Conservation (phyloP, 192 early-diverging fungal species). For the Paraglomus brasilianum region DNA sequence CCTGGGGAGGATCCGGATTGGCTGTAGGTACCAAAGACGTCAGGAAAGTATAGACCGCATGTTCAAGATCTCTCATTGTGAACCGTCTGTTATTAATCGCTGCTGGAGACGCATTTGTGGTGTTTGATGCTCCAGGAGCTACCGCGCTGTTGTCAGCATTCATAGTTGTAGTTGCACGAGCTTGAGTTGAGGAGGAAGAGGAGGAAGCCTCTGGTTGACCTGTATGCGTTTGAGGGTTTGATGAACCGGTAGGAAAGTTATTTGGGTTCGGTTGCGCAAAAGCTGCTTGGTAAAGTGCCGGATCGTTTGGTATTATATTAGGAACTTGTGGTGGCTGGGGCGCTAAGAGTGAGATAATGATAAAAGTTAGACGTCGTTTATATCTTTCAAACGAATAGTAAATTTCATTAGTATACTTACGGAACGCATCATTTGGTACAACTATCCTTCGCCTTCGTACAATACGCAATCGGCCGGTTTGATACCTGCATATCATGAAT, state of each 20-base stretch:
- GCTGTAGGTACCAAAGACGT: conserved; percentile 43
- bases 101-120: neutral
- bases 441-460: conserved; percentile 36
- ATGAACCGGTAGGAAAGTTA: too few relatives aligned
- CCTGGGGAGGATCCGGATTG: conserved; percentile 30
- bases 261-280: too few relatives aligned
- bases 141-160: neutral
- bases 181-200: neutral
- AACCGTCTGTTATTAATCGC: conserved; percentile 8
- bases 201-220: neutral
- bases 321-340: too few relatives aligned
- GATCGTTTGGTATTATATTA: too few relatives aligned
- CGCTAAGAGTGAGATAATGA: too few relatives aligned
- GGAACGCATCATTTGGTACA: neutral
- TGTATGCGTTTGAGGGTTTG: too few relatives aligned
- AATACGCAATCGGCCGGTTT: conserved; percentile 54
- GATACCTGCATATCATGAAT: conserved; percentile 35
- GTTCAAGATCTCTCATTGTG: conserved; percentile 40
- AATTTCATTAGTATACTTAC: neutral
- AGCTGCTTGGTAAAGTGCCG: too few relatives aligned
- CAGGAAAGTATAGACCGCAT: conserved; percentile 44
- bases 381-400: too few relatives aligned
- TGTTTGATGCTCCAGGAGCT: neutral
- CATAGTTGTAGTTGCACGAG: neutral
- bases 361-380: too few relatives aligned